These are phyloP conservation scores for Xylariomycetidae sp. DNA, from an alignment of 2,329 filamentous ascomycete species.

Conservation along the genomic window DNA sequence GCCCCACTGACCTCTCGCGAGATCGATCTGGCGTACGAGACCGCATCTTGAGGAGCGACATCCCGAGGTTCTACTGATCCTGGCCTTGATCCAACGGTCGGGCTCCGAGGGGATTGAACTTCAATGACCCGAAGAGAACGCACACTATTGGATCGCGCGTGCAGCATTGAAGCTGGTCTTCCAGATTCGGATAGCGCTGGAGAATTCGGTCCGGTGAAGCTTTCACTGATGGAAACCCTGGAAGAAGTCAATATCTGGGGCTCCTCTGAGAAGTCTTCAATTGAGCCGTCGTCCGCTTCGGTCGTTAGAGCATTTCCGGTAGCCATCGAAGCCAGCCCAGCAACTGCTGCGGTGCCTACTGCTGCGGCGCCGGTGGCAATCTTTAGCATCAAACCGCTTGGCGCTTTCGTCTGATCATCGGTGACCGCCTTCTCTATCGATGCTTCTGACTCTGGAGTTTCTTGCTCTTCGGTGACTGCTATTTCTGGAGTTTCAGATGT, in stretches of 20 bases:
- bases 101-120: conserved; percentile 48
- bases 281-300: conserved; percentile 33
- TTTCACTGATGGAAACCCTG: conserved; percentile 49
- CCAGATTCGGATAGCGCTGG: conserved; percentile 44
- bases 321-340: conserved; percentile 6
- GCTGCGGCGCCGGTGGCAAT: conserved; percentile 8
- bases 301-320: conserved; percentile 7
- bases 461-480: not conserved
- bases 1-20: conserved; percentile 37
- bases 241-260: conserved; percentile 54
- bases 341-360: conserved; percentile 9
- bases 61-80: conserved; percentile 44
- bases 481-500: not conserved
- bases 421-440: not conserved
- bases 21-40: conserved; percentile 32
- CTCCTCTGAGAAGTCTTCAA: conserved; percentile 54
- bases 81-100: conserved; percentile 41
- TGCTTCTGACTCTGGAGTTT: not conserved
- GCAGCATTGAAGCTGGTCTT: conserved; percentile 34
- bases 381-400: conserved; percentile 9
- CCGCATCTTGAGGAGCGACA: conserved; percentile 13
- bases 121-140: conserved; percentile 56
- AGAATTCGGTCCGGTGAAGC: conserved; percentile 47
- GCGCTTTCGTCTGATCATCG: conserved; percentile 2
- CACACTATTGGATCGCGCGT: conserved; percentile 42